Percentiles rank a stretch among this genome's conserved stretches.
Evolutionary conservation across 1,139 yeast genomes (phyloP).

Genomic region (Kluyveromyces marxianus): DNA sequence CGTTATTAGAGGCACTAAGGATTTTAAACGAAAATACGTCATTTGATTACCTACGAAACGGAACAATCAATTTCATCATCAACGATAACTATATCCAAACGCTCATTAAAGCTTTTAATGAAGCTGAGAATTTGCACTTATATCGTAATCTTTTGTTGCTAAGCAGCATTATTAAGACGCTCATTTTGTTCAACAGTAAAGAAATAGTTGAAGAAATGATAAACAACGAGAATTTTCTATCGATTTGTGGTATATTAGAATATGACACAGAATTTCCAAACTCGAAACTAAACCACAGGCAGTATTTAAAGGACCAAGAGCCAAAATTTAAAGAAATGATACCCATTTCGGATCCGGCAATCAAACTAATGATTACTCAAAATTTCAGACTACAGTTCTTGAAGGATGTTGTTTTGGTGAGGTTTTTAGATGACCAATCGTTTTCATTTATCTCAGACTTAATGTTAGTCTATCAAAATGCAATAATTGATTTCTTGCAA

Average conservation of each 20-base stretch:
- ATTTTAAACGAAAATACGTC: slow-evolving; percentile 49
- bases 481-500: slow-evolving; percentile 58
- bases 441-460: slow-evolving; percentile 48
- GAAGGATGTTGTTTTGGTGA: slow-evolving; percentile 77
- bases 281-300: slow-evolving; percentile 72
- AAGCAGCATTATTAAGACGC: slow-evolving; percentile 64
- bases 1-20: slow-evolving; percentile 45
- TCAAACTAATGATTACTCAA: slow-evolving; percentile 53
- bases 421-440: slow-evolving; percentile 75
- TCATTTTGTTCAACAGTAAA: slow-evolving; percentile 65
- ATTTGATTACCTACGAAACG: slow-evolving; percentile 48
- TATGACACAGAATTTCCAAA: slow-evolving; percentile 83
- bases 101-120: slow-evolving; percentile 45
- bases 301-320: slow-evolving; percentile 45
- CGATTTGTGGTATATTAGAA: slow-evolving; percentile 77
- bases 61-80: slow-evolving; percentile 45
- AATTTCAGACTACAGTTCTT: slow-evolving; percentile 74
- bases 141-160: slow-evolving; percentile 52
- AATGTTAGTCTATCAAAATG: slow-evolving; percentile 25
- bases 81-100: slow-evolving; percentile 45
- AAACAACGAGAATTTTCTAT: slow-evolving; percentile 52
- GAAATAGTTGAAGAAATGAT: slow-evolving; percentile 59
- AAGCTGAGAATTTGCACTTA: slow-evolving; percentile 46
- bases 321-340: slow-evolving; percentile 65
- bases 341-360: slow-evolving; percentile 46